Conservation (phyloP, 305 asterid species). For the Lippia alba region DNA sequence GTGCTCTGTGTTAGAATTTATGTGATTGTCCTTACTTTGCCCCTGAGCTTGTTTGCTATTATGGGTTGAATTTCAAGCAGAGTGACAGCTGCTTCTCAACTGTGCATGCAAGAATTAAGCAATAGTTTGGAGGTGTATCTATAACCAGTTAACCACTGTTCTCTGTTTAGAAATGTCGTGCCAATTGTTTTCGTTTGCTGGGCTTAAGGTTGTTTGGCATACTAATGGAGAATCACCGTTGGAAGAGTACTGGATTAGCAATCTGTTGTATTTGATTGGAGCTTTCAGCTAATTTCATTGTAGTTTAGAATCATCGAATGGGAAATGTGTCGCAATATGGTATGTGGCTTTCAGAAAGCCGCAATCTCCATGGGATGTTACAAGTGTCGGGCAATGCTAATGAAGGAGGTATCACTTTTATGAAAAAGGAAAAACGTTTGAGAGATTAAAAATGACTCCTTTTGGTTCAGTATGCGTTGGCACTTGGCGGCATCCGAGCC, state of each 20-base stretch:
- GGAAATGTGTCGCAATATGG: constrained; percentile 27
- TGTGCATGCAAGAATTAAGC: constrained; percentile 33
- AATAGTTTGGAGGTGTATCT: constrained; percentile 28
- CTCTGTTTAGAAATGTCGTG: constrained; percentile 18
- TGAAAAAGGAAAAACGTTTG: too few relatives aligned
- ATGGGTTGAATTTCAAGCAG: constrained; percentile 32
- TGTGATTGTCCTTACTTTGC: constrained; percentile 25
- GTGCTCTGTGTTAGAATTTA: constrained; percentile 21
- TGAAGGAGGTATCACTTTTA: background rate
- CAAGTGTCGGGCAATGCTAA: constrained; percentile 22
- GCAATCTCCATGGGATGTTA: constrained; percentile 22
- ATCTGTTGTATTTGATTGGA: constrained; percentile 16
- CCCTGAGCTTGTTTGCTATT: constrained; percentile 3
- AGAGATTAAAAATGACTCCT: constrained; percentile 23
- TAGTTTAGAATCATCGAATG: constrained; percentile 22
- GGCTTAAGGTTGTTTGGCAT: constrained; percentile 27
- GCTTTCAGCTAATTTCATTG: constrained; percentile 11
- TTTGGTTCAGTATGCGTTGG: constrained; percentile 3
- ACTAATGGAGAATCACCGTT: constrained; percentile 14
- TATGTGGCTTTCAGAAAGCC: constrained; percentile 18
- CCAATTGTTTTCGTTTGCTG: constrained; percentile 12
- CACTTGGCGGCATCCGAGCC: constrained; percentile 1
- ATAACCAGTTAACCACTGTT: background rate
- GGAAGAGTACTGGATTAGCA: constrained; percentile 17
- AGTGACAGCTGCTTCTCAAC: constrained; percentile 19